phyloP scores from a whole-genome alignment of 306 rosid genomes.

The Malus sylvestris region DNA sequence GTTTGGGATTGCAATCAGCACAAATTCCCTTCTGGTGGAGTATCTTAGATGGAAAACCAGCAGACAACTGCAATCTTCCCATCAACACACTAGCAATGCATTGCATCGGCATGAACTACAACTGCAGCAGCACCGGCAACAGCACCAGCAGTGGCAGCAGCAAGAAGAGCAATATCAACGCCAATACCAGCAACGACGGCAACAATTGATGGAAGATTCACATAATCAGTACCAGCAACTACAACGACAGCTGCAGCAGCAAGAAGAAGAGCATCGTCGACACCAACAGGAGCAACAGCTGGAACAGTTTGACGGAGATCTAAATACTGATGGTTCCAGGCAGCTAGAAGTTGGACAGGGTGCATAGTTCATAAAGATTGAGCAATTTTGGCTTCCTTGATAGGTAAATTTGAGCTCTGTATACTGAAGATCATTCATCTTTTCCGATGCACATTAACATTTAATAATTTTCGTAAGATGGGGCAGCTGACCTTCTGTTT shows the following conservation, averaged over 20 bases:
- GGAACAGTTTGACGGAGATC: conserved; percentile 9
- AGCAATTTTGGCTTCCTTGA: neutral
- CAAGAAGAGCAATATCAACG: conserved; percentile 18
- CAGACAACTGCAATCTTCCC: conserved; percentile 37
- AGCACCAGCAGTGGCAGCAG: conserved; percentile 23
- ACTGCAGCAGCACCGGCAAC: conserved; percentile 12
- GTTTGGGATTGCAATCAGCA: conserved; percentile 63
- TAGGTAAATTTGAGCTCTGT: neutral
- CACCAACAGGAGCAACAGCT: conserved; percentile 5
- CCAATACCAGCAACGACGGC: conserved; percentile 15
- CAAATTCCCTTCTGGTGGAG: conserved; percentile 50
- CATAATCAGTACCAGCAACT: neutral
- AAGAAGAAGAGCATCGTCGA: neutral
- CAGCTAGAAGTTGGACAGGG: conserved; percentile 4
- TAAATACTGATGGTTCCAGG: neutral
- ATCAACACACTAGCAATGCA: conserved; percentile 20
- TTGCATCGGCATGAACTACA: conserved; percentile 23
- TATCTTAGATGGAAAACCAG: conserved; percentile 62
- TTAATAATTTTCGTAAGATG: neutral
- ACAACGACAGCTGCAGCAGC: conserved; percentile 1
- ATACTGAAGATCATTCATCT: neutral
- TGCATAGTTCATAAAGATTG: neutral
- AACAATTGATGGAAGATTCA: neutral
- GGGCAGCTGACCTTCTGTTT: neutral
- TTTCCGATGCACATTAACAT: neutral